A percentile compares a stretch with the other conserved stretches of the same genome.
These are phyloP conservation scores for Puccinia triticina DNA, from an alignment of 1,284 basidiomycete species.

Conservation along the genomic window DNA sequence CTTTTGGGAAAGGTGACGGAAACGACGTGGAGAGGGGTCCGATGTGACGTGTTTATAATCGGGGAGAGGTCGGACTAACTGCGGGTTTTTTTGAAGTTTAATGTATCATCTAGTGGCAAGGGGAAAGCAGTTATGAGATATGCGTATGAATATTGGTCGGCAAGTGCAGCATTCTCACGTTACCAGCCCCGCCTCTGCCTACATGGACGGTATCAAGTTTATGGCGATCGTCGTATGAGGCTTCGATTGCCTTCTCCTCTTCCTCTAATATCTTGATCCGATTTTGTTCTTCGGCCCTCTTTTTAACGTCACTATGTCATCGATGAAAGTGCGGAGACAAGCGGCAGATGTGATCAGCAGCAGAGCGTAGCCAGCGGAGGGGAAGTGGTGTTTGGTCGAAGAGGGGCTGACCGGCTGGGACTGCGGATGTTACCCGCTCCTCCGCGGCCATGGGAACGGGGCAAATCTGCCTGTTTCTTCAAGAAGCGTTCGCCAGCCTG, in stretches of 20 bases:
- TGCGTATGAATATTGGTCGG: no score
- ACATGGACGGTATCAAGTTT: conserved; percentile 24
- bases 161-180: not conserved
- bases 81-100: no score
- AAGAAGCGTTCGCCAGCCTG: not conserved
- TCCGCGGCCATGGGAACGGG: conserved; percentile 35
- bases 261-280: conserved; percentile 14
- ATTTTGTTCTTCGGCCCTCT: conserved; percentile 16
- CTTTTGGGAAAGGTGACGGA: no score
- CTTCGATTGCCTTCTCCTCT: conserved; percentile 36
- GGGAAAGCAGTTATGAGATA: not conserved
- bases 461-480: not conserved
- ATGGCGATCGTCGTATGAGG: conserved; percentile 13
- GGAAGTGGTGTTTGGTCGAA: no score
- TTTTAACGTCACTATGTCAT: conserved; percentile 9
- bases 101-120: not conserved
- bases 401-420: conserved; percentile 18
- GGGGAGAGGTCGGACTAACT: no score
- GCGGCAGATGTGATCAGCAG: not conserved
- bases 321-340: not conserved
- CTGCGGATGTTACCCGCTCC: conserved; percentile 45
- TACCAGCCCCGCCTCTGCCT: conserved; percentile 42
- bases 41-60: no score
- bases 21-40: no score
- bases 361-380: no score